A percentile compares a stretch with the other conserved stretches of the same genome.
Conservation (phyloP, 176 grass and related monocot genomes). For the Avena insularis region DNA sequence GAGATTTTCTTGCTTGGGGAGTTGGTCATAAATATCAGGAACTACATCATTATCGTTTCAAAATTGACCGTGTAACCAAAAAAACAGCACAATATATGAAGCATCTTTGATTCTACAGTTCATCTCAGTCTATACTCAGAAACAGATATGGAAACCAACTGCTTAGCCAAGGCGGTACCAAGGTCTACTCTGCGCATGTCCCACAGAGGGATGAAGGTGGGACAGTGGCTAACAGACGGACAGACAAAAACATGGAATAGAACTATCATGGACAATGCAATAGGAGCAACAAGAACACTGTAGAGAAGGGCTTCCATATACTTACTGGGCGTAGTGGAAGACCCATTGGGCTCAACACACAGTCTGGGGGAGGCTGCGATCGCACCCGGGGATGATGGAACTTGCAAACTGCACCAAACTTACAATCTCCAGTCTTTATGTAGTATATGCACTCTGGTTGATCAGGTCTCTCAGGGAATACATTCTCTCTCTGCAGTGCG, state of each 20-base stretch:
- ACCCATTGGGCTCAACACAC: conserved; percentile 86
- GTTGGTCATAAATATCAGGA: not conserved
- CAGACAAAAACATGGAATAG: not conserved
- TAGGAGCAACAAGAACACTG: conserved; percentile 9
- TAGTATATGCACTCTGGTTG: conserved; percentile 99
- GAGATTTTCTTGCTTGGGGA: not conserved
- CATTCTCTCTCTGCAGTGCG: conserved; percentile 71
- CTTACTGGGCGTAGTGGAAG: conserved; percentile 94
- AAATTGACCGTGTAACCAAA: not conserved
- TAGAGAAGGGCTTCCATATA: not conserved
- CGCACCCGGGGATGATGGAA: conserved; percentile 95
- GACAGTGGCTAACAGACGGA: not conserved
- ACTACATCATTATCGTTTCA: not conserved
- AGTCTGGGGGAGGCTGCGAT: conserved; percentile 75
- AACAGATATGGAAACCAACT: not conserved
- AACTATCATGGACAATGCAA: conserved; percentile 16
- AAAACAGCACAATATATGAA: not conserved
- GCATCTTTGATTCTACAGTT: conserved; percentile 13
- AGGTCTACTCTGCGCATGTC: not conserved
- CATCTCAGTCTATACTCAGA: not conserved
- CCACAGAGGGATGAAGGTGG: not conserved
- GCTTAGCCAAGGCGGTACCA: not conserved
- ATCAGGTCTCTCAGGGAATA: conserved; percentile 98
- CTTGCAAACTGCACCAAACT: conserved; percentile 95
- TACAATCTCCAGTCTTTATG: conserved; percentile 99